Conservation (phyloP, 1,284 basidiomycete genomes). For the Chalciporus sp. region DNA sequence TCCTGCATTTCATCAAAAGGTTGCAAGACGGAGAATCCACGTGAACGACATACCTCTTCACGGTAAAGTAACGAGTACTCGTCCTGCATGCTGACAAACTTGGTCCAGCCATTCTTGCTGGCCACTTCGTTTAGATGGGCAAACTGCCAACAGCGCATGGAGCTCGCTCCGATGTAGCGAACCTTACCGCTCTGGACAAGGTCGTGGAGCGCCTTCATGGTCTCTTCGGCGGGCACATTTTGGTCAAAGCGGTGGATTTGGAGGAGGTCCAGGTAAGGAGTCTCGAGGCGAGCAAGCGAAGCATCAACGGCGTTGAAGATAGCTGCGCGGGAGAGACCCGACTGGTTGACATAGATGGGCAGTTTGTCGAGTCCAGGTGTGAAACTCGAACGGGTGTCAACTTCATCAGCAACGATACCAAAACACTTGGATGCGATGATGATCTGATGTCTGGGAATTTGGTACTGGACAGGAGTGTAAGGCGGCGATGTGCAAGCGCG, state of each 20-base stretch:
- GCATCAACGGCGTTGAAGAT: conserved; percentile 50
- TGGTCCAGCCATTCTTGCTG: conserved; percentile 38
- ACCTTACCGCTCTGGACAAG: conserved; percentile 45
- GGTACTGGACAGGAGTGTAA: conserved; percentile 35
- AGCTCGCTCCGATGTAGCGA: conserved; percentile 49
- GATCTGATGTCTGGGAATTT: conserved; percentile 57
- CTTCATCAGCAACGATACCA: conserved; percentile 23
- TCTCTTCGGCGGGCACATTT: conserved; percentile 40
- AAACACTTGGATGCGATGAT: conserved; percentile 47
- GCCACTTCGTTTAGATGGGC: conserved; percentile 44
- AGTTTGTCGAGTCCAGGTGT: conserved; percentile 16
- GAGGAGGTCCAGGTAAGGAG: conserved; percentile 49
- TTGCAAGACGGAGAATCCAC: too few species aligned
- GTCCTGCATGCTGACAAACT: conserved; percentile 43
- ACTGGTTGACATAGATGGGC: conserved; percentile 46
- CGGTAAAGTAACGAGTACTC: conserved; percentile 47
- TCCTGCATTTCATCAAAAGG: conserved; percentile 35
- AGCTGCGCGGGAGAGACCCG: conserved; percentile 43
- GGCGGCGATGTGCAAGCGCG: background rate
- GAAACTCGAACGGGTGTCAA: background rate
- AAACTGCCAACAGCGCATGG: conserved; percentile 47
- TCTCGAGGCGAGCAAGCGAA: conserved; percentile 43
- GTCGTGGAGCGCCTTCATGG: conserved; percentile 50
- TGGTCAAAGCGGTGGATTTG: conserved; percentile 47
- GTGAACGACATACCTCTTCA: conserved; percentile 33